Evolutionary conservation across 805 yeast species (phyloP), one percentile per base, ranked within the genome.

Genomic region (Kazachstania taianensis): DNA sequence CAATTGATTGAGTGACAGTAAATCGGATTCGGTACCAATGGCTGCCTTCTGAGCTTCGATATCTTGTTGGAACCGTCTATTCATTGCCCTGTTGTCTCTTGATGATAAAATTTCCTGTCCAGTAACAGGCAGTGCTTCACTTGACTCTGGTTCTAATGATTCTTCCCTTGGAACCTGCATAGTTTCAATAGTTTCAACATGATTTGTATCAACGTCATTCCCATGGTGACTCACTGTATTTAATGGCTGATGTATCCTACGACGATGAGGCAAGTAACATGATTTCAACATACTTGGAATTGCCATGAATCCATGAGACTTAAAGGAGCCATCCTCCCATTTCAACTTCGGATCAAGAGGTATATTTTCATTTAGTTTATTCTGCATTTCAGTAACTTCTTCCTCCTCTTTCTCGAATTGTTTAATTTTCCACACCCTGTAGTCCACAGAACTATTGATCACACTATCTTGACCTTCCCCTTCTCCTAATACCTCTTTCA

Each of bases 1-100:
- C 48, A 89, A 70, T 43, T 89, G 94, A 55, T 87, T 89, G 61
- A 85, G 70, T 30, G 83, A 79, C 46, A 87, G 63, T 5, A 83
- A 70, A 49, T 85, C 96, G 1, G 82, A 77, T 48, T 83, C 94
- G 2, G 84, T 69, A 28, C 92, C 92, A 46, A 83, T 69, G 48
- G 76, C 72, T 44, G 78, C 82, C 46, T 74, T 75, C 45, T 81
- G 87, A 1, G 87, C 84, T 49, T 78, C 81, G 28, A 85, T 79
- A 55, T 83, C 96, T 18, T 92, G 95, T 4, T 82, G 95, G 51
- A 82, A 78, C 43, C 95, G 70, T 61, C 95, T 75, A 50, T 82
- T 83, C 46, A 79, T 78, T 12, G 92, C 94, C 52, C 96, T 73
- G 53, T 81, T 85, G 36, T 78, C 81, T 52, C 95, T 75, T 3